Evolutionary conservation across 83 land plant genomes (phyloP).

Genomic region (Thuja plicata): DNA sequence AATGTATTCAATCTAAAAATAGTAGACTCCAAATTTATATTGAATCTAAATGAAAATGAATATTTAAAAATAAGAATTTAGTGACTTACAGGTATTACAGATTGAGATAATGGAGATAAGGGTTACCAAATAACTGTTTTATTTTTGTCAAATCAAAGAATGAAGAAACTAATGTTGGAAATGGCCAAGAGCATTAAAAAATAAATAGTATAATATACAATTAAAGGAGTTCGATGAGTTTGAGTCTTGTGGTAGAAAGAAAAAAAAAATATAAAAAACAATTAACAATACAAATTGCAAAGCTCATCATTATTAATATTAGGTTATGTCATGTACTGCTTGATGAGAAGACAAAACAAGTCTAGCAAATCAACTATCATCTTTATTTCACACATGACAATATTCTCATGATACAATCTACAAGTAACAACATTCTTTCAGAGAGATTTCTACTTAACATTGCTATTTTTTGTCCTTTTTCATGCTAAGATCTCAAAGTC

Average conservation of each 20-base stretch:
- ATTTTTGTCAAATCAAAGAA: not conserved
- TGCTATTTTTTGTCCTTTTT: not conserved
- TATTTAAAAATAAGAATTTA: not conserved
- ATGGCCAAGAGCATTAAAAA: not conserved
- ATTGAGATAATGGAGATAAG: not conserved
- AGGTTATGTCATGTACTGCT: not conserved
- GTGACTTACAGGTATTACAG: not conserved
- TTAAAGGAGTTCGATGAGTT: not conserved
- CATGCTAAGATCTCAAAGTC: no score
- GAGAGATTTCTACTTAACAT: not conserved
- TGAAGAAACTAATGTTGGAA: not conserved
- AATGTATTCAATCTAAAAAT: not conserved
- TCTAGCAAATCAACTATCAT: not conserved
- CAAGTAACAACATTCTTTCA: not conserved
- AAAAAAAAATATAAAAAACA: no score
- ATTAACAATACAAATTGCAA: not conserved
- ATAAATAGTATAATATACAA: not conserved
- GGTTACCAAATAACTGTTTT: not conserved
- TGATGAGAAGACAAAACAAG: not conserved
- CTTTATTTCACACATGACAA: not conserved
- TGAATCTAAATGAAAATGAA: not conserved
- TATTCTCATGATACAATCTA: not conserved
- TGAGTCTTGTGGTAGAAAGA: not conserved
- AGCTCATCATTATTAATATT: not conserved
- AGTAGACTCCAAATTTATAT: not conserved